A percentile compares a stretch with the other conserved stretches of the same genome.
These are phyloP conservation scores for Agrocybe pediades DNA, from an alignment of 768 basidiomycete genomes.

Conservation along the genomic window DNA sequence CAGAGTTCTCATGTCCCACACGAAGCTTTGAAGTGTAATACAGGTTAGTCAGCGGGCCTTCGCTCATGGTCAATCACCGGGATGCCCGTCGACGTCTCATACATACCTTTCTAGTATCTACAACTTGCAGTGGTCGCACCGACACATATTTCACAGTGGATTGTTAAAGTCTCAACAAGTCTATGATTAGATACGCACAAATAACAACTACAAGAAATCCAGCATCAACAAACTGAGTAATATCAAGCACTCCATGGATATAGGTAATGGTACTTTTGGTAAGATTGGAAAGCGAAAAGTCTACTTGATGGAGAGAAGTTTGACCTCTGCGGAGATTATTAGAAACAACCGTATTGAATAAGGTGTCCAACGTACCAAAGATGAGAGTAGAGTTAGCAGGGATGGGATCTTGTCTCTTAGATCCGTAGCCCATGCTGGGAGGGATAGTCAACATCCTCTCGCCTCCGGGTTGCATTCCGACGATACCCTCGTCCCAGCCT, in stretches of 20 bases:
- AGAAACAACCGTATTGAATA: not conserved
- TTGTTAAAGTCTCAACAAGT: not conserved
- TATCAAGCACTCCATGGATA: not conserved
- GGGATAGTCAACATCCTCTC: conserved; percentile 84
- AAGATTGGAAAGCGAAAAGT: not conserved
- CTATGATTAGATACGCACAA: not conserved
- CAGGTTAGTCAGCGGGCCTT: conserved; percentile 3
- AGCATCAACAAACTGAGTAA: not conserved
- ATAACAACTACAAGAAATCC: not conserved
- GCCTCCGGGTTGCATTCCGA: conserved; percentile 90
- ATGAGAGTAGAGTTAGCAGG: conserved; percentile 79
- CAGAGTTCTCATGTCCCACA: not conserved
- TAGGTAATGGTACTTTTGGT: conserved; percentile 14
- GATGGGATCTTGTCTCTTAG: conserved; percentile 54
- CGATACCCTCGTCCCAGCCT: conserved; percentile 93
- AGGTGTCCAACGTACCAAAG: conserved; percentile 60
- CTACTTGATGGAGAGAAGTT: conserved; percentile 70
- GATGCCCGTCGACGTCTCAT: not conserved
- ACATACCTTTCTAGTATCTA: too few relatives aligned
- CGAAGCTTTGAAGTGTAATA: not conserved
- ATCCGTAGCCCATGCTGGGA: conserved; percentile 72
- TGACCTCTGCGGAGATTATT: conserved; percentile 55
- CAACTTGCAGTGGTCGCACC: too few relatives aligned
- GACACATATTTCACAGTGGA: too few relatives aligned
- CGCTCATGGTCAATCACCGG: not conserved